Evolutionary conservation across 306 rosid genomes (phyloP).

Genomic region (Trichosanthes truncata): DNA sequence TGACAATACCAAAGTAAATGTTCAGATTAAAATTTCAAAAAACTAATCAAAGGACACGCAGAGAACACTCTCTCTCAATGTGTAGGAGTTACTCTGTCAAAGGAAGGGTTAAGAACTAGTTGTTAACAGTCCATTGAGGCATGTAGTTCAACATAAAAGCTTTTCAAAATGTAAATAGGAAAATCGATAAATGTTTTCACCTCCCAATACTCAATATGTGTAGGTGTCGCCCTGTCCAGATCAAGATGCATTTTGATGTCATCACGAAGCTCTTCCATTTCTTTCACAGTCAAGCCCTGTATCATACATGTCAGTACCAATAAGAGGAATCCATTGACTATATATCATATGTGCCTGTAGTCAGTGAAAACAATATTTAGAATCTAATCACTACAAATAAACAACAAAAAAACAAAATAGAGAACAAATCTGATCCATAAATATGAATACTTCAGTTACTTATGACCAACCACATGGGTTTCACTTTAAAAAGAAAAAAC

Average conservation of each 20-base stretch:
- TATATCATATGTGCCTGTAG: not conserved
- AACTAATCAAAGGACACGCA: not conserved
- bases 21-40: not conserved
- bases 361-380: not conserved
- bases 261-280: conserved; percentile 90
- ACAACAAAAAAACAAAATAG: not conserved
- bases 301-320: conserved; percentile 16
- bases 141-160: not conserved
- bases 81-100: not conserved
- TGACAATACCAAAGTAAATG: not conserved
- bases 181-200: conserved; percentile 20
- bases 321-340: conserved; percentile 10
- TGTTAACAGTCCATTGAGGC: not conserved
- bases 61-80: not conserved
- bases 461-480: not conserved
- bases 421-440: not conserved
- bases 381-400: not conserved
- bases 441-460: not conserved
- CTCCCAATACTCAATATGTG: conserved; percentile 95
- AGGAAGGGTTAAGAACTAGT: not conserved
- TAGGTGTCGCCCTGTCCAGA: conserved; percentile 84
- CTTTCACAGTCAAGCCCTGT: conserved; percentile 94
- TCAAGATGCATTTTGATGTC: conserved; percentile 99
- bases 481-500: not conserved
- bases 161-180: conserved; percentile 16